Conservation (phyloP, 2,329 filamentous ascomycete species). For the Fusarium denticulatum region DNA sequence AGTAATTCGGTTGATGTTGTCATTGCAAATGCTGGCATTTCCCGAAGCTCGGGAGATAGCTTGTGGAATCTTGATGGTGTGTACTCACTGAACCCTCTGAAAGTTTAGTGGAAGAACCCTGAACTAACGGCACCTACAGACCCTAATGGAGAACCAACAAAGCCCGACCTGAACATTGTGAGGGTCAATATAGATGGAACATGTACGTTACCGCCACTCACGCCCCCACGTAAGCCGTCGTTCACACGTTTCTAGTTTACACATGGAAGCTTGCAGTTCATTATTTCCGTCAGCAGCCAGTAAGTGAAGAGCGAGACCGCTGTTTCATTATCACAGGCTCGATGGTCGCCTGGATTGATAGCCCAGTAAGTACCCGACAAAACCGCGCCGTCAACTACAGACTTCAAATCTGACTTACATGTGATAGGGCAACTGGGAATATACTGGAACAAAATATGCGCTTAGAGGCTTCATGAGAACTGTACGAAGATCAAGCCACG, state of each 20-base stretch:
- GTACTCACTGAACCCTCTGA: background rate
- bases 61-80: conserved; percentile 52
- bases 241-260: too few relatives aligned
- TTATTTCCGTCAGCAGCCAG: conserved; percentile 56
- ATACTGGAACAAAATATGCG: conserved; percentile 34
- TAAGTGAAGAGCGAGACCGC: conserved; percentile 52
- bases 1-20: conserved; percentile 55
- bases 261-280: conserved; percentile 58
- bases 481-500: conserved; percentile 27
- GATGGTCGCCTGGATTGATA: conserved; percentile 60
- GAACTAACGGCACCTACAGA: background rate
- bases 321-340: conserved; percentile 62
- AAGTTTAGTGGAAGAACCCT: background rate
- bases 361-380: conserved; percentile 40
- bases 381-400: background rate
- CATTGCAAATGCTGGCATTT: conserved; percentile 59
- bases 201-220: too few relatives aligned
- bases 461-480: conserved; percentile 32
- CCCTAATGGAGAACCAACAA: conserved; percentile 38
- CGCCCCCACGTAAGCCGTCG: too few relatives aligned
- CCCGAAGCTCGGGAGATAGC: conserved; percentile 47
- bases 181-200: conserved; percentile 54
- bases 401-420: background rate
- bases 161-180: conserved; percentile 55
- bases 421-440: conserved; percentile 33